A percentile compares a stretch with the other conserved stretches of the same genome.
These are phyloP conservation scores for Fusarium algeriense DNA, from an alignment of 2,329 filamentous ascomycete species.

Conservation along the genomic window DNA sequence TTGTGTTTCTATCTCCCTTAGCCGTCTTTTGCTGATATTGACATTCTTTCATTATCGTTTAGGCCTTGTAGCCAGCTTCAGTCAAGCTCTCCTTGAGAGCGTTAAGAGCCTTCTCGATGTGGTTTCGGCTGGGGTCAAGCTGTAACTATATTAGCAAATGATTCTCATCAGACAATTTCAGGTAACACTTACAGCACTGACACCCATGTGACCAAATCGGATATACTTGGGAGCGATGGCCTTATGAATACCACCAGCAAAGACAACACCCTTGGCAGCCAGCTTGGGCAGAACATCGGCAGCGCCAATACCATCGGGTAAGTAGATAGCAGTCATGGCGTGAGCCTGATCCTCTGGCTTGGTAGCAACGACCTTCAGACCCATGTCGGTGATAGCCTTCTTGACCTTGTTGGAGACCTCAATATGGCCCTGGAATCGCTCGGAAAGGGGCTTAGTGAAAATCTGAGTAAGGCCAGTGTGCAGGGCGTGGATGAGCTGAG, in stretches of 20 bases:
- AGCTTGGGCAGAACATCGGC: conserved; percentile 88
- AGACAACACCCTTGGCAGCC: conserved; percentile 88
- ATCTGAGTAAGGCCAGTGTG: conserved; percentile 92
- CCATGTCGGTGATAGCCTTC: conserved; percentile 81
- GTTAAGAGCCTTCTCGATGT: conserved; percentile 86
- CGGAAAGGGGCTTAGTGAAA: conserved; percentile 79
- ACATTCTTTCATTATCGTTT: neutral
- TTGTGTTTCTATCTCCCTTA: no score
- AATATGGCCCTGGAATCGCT: conserved; percentile 86
- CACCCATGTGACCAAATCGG: conserved; percentile 97
- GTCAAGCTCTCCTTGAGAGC: conserved; percentile 79
- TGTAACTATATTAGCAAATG: conserved; percentile 49
- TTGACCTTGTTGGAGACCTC: conserved; percentile 88
- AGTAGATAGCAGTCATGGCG: conserved; percentile 97
- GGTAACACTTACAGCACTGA: conserved; percentile 76
- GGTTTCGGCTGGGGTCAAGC: conserved; percentile 80
- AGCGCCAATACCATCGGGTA: conserved; percentile 85
- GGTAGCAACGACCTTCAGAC: conserved; percentile 86
- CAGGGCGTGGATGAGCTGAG: conserved; percentile 91
- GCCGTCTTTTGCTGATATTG: neutral
- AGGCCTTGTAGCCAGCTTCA: conserved; percentile 75
- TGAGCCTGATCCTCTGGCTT: conserved; percentile 94
- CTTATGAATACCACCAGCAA: conserved; percentile 96
- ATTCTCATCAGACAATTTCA: neutral
- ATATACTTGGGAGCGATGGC: conserved; percentile 95